Evolutionary conservation across 2,329 filamentous ascomycete genomes (phyloP).

Genomic region (Talaromyces amestolkiae): DNA sequence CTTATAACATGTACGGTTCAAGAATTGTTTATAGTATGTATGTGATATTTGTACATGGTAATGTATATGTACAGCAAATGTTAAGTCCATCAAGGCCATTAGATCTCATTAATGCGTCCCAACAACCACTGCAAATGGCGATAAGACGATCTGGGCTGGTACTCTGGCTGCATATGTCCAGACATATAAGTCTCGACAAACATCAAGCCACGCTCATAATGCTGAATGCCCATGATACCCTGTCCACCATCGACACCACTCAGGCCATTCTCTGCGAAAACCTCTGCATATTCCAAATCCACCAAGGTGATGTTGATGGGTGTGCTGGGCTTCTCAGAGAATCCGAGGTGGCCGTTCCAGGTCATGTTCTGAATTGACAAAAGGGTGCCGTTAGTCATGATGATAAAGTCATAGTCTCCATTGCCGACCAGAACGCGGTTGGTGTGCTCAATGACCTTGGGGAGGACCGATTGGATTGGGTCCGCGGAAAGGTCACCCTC

Average conservation of each 20-base stretch:
- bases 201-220: constrained; percentile 74
- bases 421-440: constrained; percentile 72
- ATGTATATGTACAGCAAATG: background rate
- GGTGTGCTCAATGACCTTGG: constrained; percentile 50
- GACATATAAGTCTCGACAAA: constrained; percentile 51
- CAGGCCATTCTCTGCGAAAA: constrained; percentile 56
- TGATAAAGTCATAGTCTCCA: constrained; percentile 66
- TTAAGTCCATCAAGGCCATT: background rate
- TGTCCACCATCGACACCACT: constrained; percentile 62
- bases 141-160: constrained; percentile 66
- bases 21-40: background rate
- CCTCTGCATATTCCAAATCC: constrained; percentile 55
- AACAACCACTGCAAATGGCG: constrained; percentile 56
- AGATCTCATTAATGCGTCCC: constrained; percentile 24
- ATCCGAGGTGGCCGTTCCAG: constrained; percentile 69
- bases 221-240: constrained; percentile 67
- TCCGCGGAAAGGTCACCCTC: constrained; percentile 48
- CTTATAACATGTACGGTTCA: background rate
- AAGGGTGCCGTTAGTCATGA: constrained; percentile 67
- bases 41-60: background rate
- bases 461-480: constrained; percentile 52
- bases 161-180: constrained; percentile 54
- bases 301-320: constrained; percentile 33
- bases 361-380: constrained; percentile 78
- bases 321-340: constrained; percentile 56